Evolutionary conservation across 2,329 filamentous ascomycete genomes (phyloP), one percentile per base, ranked within the genome.

Genomic region (Aspergillus tanneri): DNA sequence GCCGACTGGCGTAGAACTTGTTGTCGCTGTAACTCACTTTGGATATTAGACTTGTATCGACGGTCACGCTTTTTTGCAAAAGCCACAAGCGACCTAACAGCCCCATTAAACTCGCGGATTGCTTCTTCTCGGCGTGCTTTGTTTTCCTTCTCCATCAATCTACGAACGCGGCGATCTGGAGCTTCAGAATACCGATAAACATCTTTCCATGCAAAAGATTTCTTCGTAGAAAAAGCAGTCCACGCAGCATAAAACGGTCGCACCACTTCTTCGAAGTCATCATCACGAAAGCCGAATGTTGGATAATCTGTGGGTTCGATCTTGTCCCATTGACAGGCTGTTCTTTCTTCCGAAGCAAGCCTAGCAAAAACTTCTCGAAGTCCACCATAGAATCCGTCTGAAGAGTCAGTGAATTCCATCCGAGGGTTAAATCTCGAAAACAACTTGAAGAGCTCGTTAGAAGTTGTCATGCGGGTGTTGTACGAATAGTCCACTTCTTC

Each of bases 101-200:
- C 87, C 52, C 96, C 90, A 69, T 96, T 97, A 73, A 96, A 97
- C 56, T 96, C 88, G 47, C 86, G 82, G 9, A 87, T 82, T 2
- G 84, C 90, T 44, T 92, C 87, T 16, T 96, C 91, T 43, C 93
- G 82, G 19, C 86, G 71, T 55, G 87, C 87, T 59, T 85, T 88
- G 68, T 99, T 99, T 66, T 96, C 92, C 69, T 96, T 96, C 65
- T 97, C 93, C 85, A 97, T 95, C 30, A 89, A 63, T 24, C 93
- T 82, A 43, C 92, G 84, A 12, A 89, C 78, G 28, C 86, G 82
- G 42, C 93, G 84, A 70, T 99, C 92, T 1, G 90, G 90, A 1
- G 90, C 92, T 59, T 96, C 90, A 0, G 87, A 86, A 16, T 90
- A 78, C 41, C 87, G 81, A 70, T 95, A 93, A 52, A 83, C 80